Base-by-base conservation (phyloP, 495 filamentous ascomycete genomes). In the Penicillium simplicissimum region DNA sequence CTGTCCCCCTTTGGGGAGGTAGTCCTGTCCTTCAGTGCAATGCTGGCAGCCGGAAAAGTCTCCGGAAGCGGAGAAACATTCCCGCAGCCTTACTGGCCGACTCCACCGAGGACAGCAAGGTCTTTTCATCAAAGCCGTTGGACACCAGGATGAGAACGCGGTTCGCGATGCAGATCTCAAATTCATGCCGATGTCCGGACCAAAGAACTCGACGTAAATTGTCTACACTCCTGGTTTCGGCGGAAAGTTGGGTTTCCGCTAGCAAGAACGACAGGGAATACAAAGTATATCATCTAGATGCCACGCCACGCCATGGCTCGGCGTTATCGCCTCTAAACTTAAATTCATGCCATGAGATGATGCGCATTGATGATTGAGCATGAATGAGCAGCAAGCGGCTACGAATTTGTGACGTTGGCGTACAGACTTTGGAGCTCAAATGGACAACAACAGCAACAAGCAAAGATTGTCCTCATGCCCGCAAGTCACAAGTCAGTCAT, bases 171-270 rank as follows among this genome's bases (percentile, higher is more conserved):
- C 45, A 31, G 6, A 31, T 21, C 23, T 38, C 42, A 9, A 23
- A 19, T 13, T 48, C 49, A 13, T 49, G 33, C 59, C 59, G 59
- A 57, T 45, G 8, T 45, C 42, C 53, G 59, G 59, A 45, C 33
- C 9, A 17, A 14, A 23, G 25, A 19, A 25, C 19, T 10, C 31
- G 7, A 8, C 19, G 31, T 14, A 49, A 4, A 10, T 1, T n/a
- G 40, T 17, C 2, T n/a, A 4, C 34, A n/a, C 43, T 33, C 25
- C 59, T 47, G 53, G 45, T 13, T 57, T 36, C 59, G 59, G 59
- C 59, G 55, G 47, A 35, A 57, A 57, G 8, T 0, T 25, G n/a
- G 42, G 43, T 23, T 49, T 35, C 1, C 17, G 10, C 43, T 38
- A n/a, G 42, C 13, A 6, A 48, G 38, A 9, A 9, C 38, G 13